Evolutionary conservation across 768 basidiomycete species (phyloP), one percentile per base, ranked within the genome.

Genomic region (Gautieria morchelliformis): DNA sequence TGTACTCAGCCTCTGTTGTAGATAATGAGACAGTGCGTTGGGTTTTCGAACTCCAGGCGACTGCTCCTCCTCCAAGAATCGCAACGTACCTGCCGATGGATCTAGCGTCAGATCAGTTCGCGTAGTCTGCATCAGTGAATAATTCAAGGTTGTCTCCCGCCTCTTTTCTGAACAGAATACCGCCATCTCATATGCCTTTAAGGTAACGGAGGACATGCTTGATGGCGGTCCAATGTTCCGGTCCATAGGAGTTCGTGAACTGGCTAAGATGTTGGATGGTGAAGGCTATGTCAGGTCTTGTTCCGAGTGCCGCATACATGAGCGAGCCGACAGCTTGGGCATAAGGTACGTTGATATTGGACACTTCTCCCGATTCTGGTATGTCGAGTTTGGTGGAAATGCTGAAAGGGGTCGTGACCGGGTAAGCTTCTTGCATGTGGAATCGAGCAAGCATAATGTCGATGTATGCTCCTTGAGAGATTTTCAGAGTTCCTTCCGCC

Each of bases 221-320:
- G 11, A 61, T 56, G 1, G 67, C 70, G 11, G 60, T 60, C 48
- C 61, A 60, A 53, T 73, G 73, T 7, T 27, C 27, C 56, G 15
- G 40, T 5, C 56, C 59, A 2, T 64, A 67, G 37, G 62, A 60
- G 4, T 41, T 47, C 14, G 57, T 56, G 52, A 67, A 69, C 19
- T 67, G 64, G 40, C 62, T 55, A 24, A 70, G 66, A 9, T 59
- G 52, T 5, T 59, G 57, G 11, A 68, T 63, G 30, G 68, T 63
- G 56, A 61, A 66, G 1, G 67, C 52, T 33, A 72, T 68, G 63
- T 73, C 71, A 10, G 70, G 70, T 32, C 68, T 59, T 19, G 68
- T 71, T 17, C 60, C 63, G 12, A 69, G 49, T 19, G 69, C 65
- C 5, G 66, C 60, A 56, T 69, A 72, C 64, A 68, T 68, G 33